Base-by-base conservation (phyloP, 495 filamentous ascomycete species). In the Tuber borchii region DNA sequence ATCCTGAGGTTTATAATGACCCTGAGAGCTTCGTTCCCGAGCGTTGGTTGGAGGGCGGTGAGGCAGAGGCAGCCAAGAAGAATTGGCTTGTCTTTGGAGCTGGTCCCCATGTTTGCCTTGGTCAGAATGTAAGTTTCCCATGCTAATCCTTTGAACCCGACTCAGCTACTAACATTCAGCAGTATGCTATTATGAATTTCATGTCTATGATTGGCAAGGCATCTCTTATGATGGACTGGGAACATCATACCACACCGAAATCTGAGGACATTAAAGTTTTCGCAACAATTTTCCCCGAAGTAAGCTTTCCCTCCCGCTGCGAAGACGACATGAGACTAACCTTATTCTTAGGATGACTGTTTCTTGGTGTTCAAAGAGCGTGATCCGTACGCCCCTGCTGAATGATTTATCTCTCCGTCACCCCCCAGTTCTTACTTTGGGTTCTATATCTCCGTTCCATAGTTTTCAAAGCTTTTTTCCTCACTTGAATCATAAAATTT, bases 211-310 rank as follows among this genome's bases (percentile, higher is more conserved):
- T 99, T 82, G 95, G 94, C 72, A 98, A 96, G 87, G 93, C 96
- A n/a, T 92, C 93, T 80, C 87, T 97, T 83, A 87, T 90, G 79
- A 87, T 98, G 81, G 90, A 97, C 84, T 99, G 95, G 95, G 88
- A 90, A 84, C 95, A 99, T 84, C 88, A 92, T 81, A 83, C 91
- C 20, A 99, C 95, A 26, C 87, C 90, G 0, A 74, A 86, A 70
- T 96, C 93, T 0, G 96, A 99, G 86, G 90, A 96, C 83, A 98
- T 99, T 84, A 94, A 97, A 87, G 95, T 98, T 74, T 99, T 99
- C 85, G 95, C 96, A 16, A 97, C 93, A 39, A 95, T 99, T 75
- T 99, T 99, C 88, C 95, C 95, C 71, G 91, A 92, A 91, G 94
- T 97, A 87, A 85, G 91, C 85, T 70, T 37, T 65, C 22, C 34